Evolutionary conservation across 768 basidiomycete genomes (phyloP).

Genomic region (Neoboletus subvelutipes): DNA sequence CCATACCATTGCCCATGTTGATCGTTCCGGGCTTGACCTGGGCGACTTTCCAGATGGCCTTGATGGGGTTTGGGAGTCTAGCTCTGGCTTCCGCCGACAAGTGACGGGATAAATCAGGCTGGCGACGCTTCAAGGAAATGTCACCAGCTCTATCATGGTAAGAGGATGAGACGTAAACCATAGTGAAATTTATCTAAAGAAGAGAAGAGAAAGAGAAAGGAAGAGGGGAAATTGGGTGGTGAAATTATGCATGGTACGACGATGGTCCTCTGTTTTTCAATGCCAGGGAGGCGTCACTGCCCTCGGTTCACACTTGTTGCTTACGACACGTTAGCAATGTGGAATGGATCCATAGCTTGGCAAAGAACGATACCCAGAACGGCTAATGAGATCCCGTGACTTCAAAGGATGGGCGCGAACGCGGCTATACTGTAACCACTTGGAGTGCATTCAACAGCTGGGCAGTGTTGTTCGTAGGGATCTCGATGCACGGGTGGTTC

Average conservation of each 20-base stretch:
- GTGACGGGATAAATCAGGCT: slow-evolving; percentile 33
- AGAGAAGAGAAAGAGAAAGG: not conserved
- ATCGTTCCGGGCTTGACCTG: slow-evolving; percentile 36
- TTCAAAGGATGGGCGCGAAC: not conserved
- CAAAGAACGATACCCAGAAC: not conserved
- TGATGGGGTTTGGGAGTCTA: slow-evolving; percentile 37
- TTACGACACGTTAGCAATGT: slow-evolving; percentile 10
- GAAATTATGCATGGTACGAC: not conserved
- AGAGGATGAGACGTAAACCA: slow-evolving; percentile 29
- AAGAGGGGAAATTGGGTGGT: no score
- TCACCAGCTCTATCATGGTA: slow-evolving; percentile 12
- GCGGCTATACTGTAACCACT: not conserved
- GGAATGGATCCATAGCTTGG: not conserved
- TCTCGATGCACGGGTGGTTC: not conserved
- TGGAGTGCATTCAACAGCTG: not conserved
- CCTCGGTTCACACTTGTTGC: not conserved
- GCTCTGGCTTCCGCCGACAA: slow-evolving; percentile 35
- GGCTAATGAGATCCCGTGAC: not conserved
- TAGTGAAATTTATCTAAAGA: slow-evolving; percentile 1
- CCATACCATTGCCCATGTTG: slow-evolving; percentile 38
- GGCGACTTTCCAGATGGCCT: slow-evolving; percentile 38
- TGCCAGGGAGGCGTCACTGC: slow-evolving; percentile 2
- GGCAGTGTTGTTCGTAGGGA: not conserved
- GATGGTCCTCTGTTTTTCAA: slow-evolving; percentile 13
- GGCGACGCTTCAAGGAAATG: slow-evolving; percentile 24